These are phyloP conservation scores for Cyclaneusma minus DNA, from an alignment of 2,329 filamentous ascomycete species.

Conservation along the genomic window DNA sequence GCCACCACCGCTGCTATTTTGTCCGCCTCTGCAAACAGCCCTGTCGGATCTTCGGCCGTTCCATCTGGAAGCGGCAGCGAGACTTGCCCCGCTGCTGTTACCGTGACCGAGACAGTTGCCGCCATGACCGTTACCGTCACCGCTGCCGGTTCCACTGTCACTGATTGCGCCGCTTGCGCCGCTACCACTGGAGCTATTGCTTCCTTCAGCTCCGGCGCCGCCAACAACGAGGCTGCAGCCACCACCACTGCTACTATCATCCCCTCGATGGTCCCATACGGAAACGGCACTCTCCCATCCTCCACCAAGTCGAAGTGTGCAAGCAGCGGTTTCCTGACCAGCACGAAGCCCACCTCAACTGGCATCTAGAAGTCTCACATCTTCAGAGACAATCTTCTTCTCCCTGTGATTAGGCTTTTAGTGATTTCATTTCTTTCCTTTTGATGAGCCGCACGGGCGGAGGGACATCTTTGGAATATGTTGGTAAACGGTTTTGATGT, in stretches of 20 bases:
- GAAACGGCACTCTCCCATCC: slow-evolving; percentile 11
- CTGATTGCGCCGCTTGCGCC: neutral
- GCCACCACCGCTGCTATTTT: slow-evolving; percentile 3
- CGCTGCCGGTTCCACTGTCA: neutral
- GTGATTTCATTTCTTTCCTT: too few species aligned
- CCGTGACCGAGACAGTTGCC: slow-evolving; percentile 13
- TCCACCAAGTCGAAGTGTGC: slow-evolving; percentile 11
- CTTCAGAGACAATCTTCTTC: neutral
- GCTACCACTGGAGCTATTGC: too few species aligned
- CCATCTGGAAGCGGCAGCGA: slow-evolving; percentile 4
- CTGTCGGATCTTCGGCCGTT: too few species aligned
- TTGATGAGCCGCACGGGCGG: too few species aligned
- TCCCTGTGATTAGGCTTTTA: too few species aligned
- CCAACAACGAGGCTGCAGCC: slow-evolving; percentile 9
- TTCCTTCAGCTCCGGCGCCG: slow-evolving; percentile 3
- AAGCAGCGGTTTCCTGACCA: slow-evolving; percentile 13
- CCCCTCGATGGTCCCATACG: slow-evolving; percentile 10
- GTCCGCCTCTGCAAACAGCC: too few species aligned
- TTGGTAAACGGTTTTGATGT: too few species aligned
- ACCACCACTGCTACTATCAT: slow-evolving; percentile 15
- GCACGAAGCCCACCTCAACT: slow-evolving; percentile 6
- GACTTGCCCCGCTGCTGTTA: slow-evolving; percentile 10
- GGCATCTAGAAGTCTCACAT: slow-evolving; percentile 2
- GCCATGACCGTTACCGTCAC: slow-evolving; percentile 6
- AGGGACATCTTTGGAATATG: too few species aligned